A percentile compares a stretch with the other conserved stretches of the same genome.
Evolutionary conservation across 768 basidiomycete genomes (phyloP).

Genomic region (Boletus bicolor): DNA sequence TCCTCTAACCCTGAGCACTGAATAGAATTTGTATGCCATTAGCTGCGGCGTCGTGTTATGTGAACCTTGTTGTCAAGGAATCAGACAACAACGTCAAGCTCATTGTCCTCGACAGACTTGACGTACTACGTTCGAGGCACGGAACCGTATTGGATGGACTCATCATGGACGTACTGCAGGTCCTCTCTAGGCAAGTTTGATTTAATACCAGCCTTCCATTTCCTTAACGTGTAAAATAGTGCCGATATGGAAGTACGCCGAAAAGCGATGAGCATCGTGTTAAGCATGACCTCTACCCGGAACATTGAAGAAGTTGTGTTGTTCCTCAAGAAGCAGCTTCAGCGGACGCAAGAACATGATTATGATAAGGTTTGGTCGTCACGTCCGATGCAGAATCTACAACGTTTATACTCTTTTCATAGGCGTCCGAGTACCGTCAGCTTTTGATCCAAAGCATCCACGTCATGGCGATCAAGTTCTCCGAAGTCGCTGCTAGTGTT

Average conservation of each 20-base stretch:
- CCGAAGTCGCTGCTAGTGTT: conserved; percentile 93
- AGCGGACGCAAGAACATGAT: conserved; percentile 86
- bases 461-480: conserved; percentile 93
- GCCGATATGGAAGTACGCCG: conserved; percentile 95
- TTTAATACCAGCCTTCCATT: not conserved
- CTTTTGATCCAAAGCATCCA: conserved; percentile 97
- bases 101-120: conserved; percentile 91
- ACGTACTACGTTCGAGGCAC: conserved; percentile 77
- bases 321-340: conserved; percentile 97
- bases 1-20: not conserved
- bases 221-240: conserved; percentile 35
- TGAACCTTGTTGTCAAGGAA: conserved; percentile 89
- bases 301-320: conserved; percentile 96
- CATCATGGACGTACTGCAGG: conserved; percentile 94
- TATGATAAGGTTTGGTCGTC: conserved; percentile 73
- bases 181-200: conserved; percentile 65
- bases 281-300: conserved; percentile 89
- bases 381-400: not conserved
- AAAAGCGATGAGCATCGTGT: conserved; percentile 84
- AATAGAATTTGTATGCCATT: not conserved
- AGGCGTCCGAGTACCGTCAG: conserved; percentile 94
- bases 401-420: not conserved
- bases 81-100: conserved; percentile 99
- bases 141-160: conserved; percentile 85
- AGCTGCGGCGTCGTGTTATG: conserved; percentile 89